A percentile compares a stretch with the other conserved stretches of the same genome.
phyloP scores from a whole-genome alignment of 1,284 basidiomycete genomes.

The Tremellales sp. region DNA sequence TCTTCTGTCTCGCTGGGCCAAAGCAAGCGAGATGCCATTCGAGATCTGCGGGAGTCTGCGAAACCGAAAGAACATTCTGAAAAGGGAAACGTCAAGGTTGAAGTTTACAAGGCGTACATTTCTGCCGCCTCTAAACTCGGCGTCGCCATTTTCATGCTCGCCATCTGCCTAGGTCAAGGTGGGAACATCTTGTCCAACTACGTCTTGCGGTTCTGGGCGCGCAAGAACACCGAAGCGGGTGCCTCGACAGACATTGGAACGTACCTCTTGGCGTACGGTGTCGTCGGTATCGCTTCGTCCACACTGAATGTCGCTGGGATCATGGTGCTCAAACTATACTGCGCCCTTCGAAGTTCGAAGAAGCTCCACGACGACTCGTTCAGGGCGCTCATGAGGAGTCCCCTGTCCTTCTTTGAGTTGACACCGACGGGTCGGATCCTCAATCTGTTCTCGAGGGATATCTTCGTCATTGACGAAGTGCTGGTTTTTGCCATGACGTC shows the following conservation, averaged over 20 bases:
- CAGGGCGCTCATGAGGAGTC: slow-evolving; percentile 70
- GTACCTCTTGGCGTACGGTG: slow-evolving; percentile 43
- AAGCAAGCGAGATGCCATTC: slow-evolving; percentile 46
- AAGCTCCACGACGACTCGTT: slow-evolving; percentile 64
- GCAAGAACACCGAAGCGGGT: slow-evolving; percentile 64
- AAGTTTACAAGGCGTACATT: slow-evolving; percentile 76
- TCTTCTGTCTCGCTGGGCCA: slow-evolving; percentile 44
- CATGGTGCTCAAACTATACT: slow-evolving; percentile 71
- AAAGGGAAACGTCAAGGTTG: slow-evolving; percentile 72
- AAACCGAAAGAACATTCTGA: slow-evolving; percentile 72
- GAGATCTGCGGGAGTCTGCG: slow-evolving; percentile 47
- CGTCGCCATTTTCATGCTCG: slow-evolving; percentile 63
- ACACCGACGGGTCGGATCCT: slow-evolving; percentile 65
- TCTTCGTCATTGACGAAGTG: slow-evolving; percentile 83
- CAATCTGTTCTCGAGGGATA: slow-evolving; percentile 80
- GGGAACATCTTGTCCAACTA: slow-evolving; percentile 58
- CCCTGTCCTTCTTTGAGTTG: slow-evolving; percentile 80
- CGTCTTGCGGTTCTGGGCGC: slow-evolving; percentile 73
- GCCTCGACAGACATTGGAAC: slow-evolving; percentile 54
- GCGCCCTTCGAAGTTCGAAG: slow-evolving; percentile 69
- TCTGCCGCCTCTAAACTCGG: slow-evolving; percentile 70
- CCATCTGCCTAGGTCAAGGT: slow-evolving; percentile 53
- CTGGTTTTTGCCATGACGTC: slow-evolving; percentile 67
- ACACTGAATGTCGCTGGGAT: slow-evolving; percentile 57
- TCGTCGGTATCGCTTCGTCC: slow-evolving; percentile 55